Percentiles rank a stretch among this genome's conserved stretches.
These are phyloP conservation scores for Fusarium metavorans DNA, from an alignment of 2,329 filamentous ascomycete genomes.

Conservation along the genomic window DNA sequence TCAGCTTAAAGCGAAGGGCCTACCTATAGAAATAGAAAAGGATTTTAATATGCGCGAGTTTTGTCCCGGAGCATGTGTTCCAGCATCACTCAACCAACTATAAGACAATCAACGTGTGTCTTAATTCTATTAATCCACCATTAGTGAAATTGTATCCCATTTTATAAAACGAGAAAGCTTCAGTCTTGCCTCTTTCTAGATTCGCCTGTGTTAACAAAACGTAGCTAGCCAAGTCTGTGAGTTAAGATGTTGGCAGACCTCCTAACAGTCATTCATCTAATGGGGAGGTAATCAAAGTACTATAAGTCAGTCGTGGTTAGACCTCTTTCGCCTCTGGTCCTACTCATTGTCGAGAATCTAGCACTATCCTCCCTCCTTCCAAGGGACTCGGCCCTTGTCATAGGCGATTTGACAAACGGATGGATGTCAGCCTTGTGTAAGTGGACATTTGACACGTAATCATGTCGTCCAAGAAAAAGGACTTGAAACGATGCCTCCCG, in stretches of 20 bases:
- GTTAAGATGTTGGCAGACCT: background rate
- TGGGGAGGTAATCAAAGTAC: background rate
- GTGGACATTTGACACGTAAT: background rate
- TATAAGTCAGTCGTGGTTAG: too few relatives aligned
- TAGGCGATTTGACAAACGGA: background rate
- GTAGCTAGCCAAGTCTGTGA: background rate
- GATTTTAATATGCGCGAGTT: background rate
- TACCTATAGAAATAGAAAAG: background rate
- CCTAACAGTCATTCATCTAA: background rate
- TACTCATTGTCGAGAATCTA: background rate
- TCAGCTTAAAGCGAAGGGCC: background rate
- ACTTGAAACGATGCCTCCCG: background rate
- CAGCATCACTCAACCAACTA: background rate
- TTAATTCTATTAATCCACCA: background rate
- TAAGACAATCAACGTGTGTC: background rate
- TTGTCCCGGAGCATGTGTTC: background rate
- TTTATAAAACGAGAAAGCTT: background rate
- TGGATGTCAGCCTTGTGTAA: background rate
- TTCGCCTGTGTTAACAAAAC: background rate
- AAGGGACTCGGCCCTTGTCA: background rate
- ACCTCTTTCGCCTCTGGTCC: too few relatives aligned
- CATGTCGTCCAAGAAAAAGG: background rate
- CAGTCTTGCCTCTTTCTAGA: background rate
- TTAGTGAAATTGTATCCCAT: background rate
- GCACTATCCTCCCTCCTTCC: background rate